These are phyloP conservation scores for Fusarium nematophilum DNA, from an alignment of 2,329 filamentous ascomycete genomes.

Conservation along the genomic window DNA sequence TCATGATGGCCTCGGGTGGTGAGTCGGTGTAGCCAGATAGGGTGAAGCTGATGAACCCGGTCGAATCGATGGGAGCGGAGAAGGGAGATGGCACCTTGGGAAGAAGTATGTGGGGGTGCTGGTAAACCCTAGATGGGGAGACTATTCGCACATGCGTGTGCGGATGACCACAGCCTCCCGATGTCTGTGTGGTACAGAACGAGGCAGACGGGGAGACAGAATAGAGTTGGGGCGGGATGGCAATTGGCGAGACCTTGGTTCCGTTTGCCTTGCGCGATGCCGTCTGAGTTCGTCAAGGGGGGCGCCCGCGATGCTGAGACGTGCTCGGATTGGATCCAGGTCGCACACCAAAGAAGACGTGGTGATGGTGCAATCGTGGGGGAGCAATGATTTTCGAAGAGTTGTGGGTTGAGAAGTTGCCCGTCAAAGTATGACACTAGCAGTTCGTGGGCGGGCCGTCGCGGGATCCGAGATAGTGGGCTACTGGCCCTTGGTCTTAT, in stretches of 20 bases:
- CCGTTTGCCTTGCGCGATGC: neutral
- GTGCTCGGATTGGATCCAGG: conserved; percentile 21
- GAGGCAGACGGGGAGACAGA: conserved; percentile 9
- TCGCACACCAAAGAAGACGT: conserved; percentile 23
- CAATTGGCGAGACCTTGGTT: conserved; percentile 11
- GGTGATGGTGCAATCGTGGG: conserved; percentile 42
- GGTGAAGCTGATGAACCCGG: conserved; percentile 5
- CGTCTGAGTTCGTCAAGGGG: conserved; percentile 7
- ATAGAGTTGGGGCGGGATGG: conserved; percentile 13
- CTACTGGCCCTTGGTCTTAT: conserved; percentile 25
- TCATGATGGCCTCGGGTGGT: conserved; percentile 39
- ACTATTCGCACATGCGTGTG: conserved; percentile 2
- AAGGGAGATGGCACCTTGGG: neutral
- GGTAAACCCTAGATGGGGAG: neutral
- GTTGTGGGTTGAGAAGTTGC: conserved; percentile 37
- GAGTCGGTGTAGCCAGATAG: conserved; percentile 17
- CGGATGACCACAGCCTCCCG: conserved; percentile 2
- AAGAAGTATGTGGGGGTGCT: conserved; percentile 1
- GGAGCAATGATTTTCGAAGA: conserved; percentile 35
- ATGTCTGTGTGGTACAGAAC: conserved; percentile 10
- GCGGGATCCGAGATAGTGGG: conserved; percentile 19
- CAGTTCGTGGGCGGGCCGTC: conserved; percentile 5
- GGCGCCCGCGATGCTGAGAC: conserved; percentile 2
- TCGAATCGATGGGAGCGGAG: conserved; percentile 4
- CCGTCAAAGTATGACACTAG: conserved; percentile 29